phyloP scores from a whole-genome alignment of 2,329 filamentous ascomycete species.

The Scedosporium dehoogii region DNA sequence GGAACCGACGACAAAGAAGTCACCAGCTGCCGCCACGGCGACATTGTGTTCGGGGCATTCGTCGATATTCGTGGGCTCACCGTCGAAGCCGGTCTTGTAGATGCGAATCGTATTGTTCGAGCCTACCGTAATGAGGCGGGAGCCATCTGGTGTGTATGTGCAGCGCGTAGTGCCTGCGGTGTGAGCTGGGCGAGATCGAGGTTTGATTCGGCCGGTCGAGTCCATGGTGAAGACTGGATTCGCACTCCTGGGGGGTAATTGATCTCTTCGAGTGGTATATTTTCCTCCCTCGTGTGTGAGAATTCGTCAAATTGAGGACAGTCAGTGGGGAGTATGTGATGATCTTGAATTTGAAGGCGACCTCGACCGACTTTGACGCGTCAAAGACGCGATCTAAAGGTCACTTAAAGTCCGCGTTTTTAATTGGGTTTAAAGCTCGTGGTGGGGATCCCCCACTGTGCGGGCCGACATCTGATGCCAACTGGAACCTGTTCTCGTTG shows the following conservation, averaged over 20 bases:
- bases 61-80: conserved; percentile 86
- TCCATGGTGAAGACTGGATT: conserved; percentile 7
- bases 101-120: conserved; percentile 89
- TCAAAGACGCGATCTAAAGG: neutral
- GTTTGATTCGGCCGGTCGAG: conserved; percentile 29
- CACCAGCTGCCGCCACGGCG: conserved; percentile 64
- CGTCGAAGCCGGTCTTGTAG: conserved; percentile 84
- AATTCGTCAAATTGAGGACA: neutral
- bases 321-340: neutral
- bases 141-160: conserved; percentile 81
- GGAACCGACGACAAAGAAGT: conserved; percentile 79
- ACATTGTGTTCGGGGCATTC: conserved; percentile 82
- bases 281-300: neutral
- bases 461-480: neutral
- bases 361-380: neutral
- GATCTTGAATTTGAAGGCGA: neutral
- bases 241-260: neutral
- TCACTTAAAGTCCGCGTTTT: conserved; percentile 2
- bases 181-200: conserved; percentile 61
- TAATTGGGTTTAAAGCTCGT: neutral
- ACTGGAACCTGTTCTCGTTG: no score
- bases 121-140: conserved; percentile 79
- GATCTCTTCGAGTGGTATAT: neutral
- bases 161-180: conserved; percentile 80
- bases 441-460: neutral